Percentiles rank a stretch among this genome's conserved stretches.
Conservation (phyloP, 2,329 filamentous ascomycete species). For the Arthrobotrys entomopaga region DNA sequence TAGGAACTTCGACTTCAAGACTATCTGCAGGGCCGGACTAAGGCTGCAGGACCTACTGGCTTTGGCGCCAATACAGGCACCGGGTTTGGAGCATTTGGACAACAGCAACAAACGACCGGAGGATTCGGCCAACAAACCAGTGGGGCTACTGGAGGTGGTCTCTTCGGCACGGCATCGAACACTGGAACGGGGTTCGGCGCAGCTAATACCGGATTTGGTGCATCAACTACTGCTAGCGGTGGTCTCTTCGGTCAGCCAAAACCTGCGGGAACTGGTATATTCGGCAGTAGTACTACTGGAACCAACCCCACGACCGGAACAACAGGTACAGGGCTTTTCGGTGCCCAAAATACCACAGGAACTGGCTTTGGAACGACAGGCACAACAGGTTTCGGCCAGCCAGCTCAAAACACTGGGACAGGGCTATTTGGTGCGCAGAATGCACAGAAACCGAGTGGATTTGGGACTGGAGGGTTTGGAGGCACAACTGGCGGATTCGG, state of each 20-base stretch:
- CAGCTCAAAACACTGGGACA: conserved; percentile 29
- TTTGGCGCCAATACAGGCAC: conserved; percentile 62
- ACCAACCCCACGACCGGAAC: conserved; percentile 57
- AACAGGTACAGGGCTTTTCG: conserved; percentile 59
- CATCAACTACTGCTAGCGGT: conserved; percentile 46
- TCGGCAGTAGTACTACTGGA: conserved; percentile 61
- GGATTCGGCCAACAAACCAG: conserved; percentile 49
- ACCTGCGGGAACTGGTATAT: conserved; percentile 58
- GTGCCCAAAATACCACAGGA: conserved; percentile 56
- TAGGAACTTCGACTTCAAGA: conserved; percentile 82
- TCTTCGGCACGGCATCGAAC: conserved; percentile 59
- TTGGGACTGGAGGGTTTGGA: conserved; percentile 56
- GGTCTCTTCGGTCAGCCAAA: conserved; percentile 63
- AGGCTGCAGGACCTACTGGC: conserved; percentile 59
- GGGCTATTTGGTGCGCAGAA: conserved; percentile 62
- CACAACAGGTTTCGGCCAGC: conserved; percentile 44
- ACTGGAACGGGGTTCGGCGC: conserved; percentile 53
- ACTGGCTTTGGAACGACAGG: conserved; percentile 57
- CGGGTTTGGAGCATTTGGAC: conserved; percentile 58
- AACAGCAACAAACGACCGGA: conserved; percentile 57
- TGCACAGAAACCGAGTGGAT: conserved; percentile 61
- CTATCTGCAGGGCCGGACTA: conserved; percentile 81
- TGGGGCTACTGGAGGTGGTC: conserved; percentile 30
- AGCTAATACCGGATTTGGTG: conserved; percentile 57
- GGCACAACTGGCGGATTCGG: conserved; percentile 49